Evolutionary conservation across 805 yeast species (phyloP), one percentile per base, ranked within the genome.

Genomic region (Clavispora fructus): DNA sequence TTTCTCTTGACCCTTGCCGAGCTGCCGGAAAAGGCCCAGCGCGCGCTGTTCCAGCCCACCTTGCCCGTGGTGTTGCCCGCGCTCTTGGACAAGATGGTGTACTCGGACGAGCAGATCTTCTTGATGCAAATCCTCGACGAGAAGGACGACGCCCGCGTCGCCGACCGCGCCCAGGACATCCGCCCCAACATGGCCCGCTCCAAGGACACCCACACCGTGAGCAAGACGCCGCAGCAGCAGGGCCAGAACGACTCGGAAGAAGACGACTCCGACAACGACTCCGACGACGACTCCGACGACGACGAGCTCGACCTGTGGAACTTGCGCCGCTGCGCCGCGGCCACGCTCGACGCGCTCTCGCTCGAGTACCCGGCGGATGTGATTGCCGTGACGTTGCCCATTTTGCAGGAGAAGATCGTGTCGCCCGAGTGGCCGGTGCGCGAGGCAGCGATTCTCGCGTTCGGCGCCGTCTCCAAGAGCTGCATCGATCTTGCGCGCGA

Each of bases 391-490:
- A 75, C 87, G 1, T 74, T 92, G 51, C 97, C 99, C 2, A 68
- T 83, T 12, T 71, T 94, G 47, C 84, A 87, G 63, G 82, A 80
- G 40, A 79, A 82, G 44, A 80, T 94, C 44, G 76, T 77, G 8
- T 78, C 89, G 3, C 68, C 73, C 4, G 79, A 84, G 49, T 94
- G 99, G 99, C 88, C 87, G 23, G 79, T 87, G 8, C 78, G 97
- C 49, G 99, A 94, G 64, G 94, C 97, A 6, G 83, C 97, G 1
- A 91, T 94, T 26, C 72, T 94, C 40, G 97, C 98, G 1, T 77
- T 94, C 60, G 99, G 99, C 51, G 98, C 98, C 27, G 83, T 92
- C 59, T 87, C 96, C 32, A 91, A 85, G 55, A 95, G 96, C 53
- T 90, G 95, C 54, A 71, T 84, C 40, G 87, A 84, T 46, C 74